Percentiles rank a stretch among this genome's conserved stretches.
phyloP scores from a whole-genome alignment of 2,329 filamentous ascomycete genomes.

The Hypocreales sp. region DNA sequence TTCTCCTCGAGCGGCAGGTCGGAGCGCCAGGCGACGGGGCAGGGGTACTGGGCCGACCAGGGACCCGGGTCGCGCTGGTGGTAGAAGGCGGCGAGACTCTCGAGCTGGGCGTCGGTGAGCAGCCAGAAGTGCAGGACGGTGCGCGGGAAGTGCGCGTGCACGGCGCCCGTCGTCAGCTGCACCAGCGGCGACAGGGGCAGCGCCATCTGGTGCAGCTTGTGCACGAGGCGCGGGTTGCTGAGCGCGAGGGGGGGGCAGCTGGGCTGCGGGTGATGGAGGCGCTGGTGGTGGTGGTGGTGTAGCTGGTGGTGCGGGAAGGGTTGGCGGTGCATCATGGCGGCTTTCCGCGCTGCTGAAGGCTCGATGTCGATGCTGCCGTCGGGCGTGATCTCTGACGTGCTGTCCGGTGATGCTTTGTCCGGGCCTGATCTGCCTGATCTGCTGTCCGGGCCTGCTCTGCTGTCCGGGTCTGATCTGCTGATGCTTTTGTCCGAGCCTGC shows the following conservation, averaged over 20 bases:
- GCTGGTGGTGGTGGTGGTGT: not conserved
- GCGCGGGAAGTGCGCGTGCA: constrained; percentile 49
- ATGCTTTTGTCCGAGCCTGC: no score
- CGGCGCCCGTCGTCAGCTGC: constrained; percentile 41
- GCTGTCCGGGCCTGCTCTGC: no score
- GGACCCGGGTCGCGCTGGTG: constrained; percentile 46
- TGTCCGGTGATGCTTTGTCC: no score
- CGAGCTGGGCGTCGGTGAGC: constrained; percentile 54
- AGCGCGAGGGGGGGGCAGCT: constrained; percentile 1
- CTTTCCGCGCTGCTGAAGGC: no score
- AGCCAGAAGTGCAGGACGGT: constrained; percentile 61
- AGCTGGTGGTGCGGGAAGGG: not conserved
- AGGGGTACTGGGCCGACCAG: constrained; percentile 48
- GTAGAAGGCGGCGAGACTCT: constrained; percentile 56
- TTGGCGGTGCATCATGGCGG: no score
- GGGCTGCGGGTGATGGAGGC: not conserved
- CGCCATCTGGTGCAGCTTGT: constrained; percentile 51
- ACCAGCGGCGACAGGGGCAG: constrained; percentile 52
- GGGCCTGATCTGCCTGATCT: no score
- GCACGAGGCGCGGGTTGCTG: constrained; percentile 34
- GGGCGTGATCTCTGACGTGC: no score
- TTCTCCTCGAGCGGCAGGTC: constrained; percentile 47
- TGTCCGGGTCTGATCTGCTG: no score
- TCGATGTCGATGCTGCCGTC: no score
- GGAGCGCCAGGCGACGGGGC: constrained; percentile 46